These are phyloP conservation scores for Thraustochytrium striatum DNA, from an alignment of 352 stramenopile genomes.

Conservation along the genomic window DNA sequence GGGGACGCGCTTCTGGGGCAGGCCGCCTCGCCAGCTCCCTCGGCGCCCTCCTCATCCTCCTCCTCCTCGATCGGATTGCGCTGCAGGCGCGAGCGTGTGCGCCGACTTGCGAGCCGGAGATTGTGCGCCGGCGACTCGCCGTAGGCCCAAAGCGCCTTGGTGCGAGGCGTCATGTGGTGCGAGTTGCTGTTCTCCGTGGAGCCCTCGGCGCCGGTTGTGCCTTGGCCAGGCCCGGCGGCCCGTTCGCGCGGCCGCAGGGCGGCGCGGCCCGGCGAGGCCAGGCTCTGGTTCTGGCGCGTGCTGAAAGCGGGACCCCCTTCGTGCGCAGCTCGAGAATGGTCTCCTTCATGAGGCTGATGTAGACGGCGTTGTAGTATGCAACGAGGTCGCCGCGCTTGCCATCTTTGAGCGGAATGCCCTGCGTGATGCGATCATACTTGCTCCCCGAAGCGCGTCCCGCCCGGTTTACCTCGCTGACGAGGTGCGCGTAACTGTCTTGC, in stretches of 20 bases:
- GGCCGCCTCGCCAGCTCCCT: too few relatives aligned
- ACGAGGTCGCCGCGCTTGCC: constrained; percentile 24
- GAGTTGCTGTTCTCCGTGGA: not conserved
- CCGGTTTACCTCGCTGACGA: constrained; percentile 37
- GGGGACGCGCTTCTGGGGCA: too few relatives aligned
- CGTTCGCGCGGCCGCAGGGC: not conserved
- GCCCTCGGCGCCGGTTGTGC: not conserved
- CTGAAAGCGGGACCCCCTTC: not conserved
- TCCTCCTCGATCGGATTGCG: constrained; percentile 9
- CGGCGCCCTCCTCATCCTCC: constrained; percentile 10
- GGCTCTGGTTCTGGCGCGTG: not conserved
- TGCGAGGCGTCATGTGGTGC: constrained; percentile 22
- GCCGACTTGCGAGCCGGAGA: not conserved
- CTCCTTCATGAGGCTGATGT: constrained; percentile 14
- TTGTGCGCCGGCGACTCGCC: not conserved
- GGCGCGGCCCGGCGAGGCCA: too few relatives aligned
- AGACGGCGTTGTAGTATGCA: constrained; percentile 36
- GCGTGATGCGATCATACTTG: constrained; percentile 15
- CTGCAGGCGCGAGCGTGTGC: constrained; percentile 1
- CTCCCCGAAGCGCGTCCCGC: too few relatives aligned
- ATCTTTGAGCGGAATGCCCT: constrained; percentile 15
- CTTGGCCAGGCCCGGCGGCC: not conserved
- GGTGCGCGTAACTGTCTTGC: not conserved
- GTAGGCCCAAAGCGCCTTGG: not conserved
- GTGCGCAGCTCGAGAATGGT: constrained; percentile 24